Evolutionary conservation across 768 basidiomycete species (phyloP), one percentile per base, ranked within the genome.

Genomic region (Tephrocybe rancida): DNA sequence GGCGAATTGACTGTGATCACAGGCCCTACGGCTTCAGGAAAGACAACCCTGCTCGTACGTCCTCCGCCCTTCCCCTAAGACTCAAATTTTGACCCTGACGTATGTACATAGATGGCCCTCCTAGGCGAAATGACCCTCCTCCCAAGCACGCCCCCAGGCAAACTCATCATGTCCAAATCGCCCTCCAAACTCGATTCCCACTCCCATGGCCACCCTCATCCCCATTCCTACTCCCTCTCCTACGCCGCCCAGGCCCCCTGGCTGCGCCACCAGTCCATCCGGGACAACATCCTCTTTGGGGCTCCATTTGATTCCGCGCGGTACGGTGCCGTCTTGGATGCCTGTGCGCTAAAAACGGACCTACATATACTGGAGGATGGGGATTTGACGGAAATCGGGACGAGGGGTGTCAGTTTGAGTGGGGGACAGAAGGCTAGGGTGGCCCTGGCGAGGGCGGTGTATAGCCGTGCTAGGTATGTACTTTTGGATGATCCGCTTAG

Each of bases 371-470:
- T 98, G 1, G 91, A 95, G 52, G 87, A 95, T 61, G 96, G 96
- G 0, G 94, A 92, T 63, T 73, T 70, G 50, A 94, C 92, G 1
- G 88, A 92, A 69, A 90, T 95, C 58, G 92, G 92, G 13, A 86
- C 84, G 14, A 75, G 85, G 77, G 89, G 88, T 55, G 85, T 92
- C 16, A 88, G 81, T 67, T 70, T 92, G 57, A 88, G 86, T 29
- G 91, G 91, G 26, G 91, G 91, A 6, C 90, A 92, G 70, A 92
- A 92, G 67, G 87, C 89, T 49, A 74, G 87, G 56, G 88, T 93
- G 14, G 90, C 90, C 0, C 78, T 94, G 9, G 92, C 91, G 10
- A 82, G 92, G 13, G 91, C 92, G 0, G 85, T 91, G 0, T 94
- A 93, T 67, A 85, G 87, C 22, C 73, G 78, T 14, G 85, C 84